Conservation (phyloP, 768 basidiomycete species). For the Kwoniella dejecticola region DNA sequence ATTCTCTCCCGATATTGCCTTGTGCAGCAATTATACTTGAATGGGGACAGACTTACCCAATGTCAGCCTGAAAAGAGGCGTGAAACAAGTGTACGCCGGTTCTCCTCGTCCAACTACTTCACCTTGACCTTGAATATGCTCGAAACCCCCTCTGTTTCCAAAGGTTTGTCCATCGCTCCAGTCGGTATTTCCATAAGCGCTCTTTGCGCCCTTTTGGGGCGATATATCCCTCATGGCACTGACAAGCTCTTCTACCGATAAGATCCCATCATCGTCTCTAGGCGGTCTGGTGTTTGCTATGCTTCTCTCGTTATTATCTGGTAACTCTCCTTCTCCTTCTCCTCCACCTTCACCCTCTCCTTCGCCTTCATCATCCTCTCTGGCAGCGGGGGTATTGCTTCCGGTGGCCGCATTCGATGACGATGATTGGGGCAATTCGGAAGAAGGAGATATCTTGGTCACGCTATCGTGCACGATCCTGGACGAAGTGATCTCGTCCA, state of each 20-base stretch:
- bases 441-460: slow-evolving; percentile 34
- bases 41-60: slow-evolving; percentile 62
- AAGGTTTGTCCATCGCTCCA: slow-evolving; percentile 58
- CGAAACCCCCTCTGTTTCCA: slow-evolving; percentile 59
- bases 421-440: slow-evolving; percentile 13
- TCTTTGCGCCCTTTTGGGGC: slow-evolving; percentile 58
- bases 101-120: slow-evolving; percentile 59
- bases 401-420: slow-evolving; percentile 27
- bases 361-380: slow-evolving; percentile 50
- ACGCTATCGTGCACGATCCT: slow-evolving; percentile 59
- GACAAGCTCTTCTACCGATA: slow-evolving; percentile 64
- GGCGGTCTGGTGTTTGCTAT: slow-evolving; percentile 75
- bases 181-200: slow-evolving; percentile 65
- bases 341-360: slow-evolving; percentile 54
- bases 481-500: slow-evolving; percentile 63
- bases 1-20: too few species aligned
- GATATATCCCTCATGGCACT: slow-evolving; percentile 58
- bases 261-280: slow-evolving; percentile 67
- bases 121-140: slow-evolving; percentile 1
- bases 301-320: slow-evolving; percentile 47
- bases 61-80: slow-evolving; percentile 80
- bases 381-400: slow-evolving; percentile 53
- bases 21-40: too few species aligned
- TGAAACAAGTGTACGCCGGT: slow-evolving; percentile 85
- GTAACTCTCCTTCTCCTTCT: slow-evolving; percentile 34